Conservation (phyloP, 495 filamentous ascomycete species). For the Penicillium desertorum region DNA sequence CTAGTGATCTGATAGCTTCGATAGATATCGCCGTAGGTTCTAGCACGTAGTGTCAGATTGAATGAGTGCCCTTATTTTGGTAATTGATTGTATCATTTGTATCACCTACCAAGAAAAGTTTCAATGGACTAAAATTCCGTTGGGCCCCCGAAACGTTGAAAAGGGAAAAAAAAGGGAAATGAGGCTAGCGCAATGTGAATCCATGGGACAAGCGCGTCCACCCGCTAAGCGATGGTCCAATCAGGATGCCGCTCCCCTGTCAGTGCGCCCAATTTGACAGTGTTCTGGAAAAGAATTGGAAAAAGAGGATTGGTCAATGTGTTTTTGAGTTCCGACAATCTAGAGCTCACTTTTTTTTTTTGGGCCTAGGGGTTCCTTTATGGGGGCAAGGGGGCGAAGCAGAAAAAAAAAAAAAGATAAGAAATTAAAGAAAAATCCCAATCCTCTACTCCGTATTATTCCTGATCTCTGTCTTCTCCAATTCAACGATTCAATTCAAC, state of each 20-base stretch:
- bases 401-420: background rate
- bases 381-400: slow-evolving; percentile 5
- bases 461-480: background rate
- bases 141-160: slow-evolving; percentile 13
- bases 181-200: slow-evolving; percentile 7
- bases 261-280: slow-evolving; percentile 10
- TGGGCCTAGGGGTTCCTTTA: slow-evolving; percentile 6
- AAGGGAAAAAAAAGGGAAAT: background rate
- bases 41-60: background rate
- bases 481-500: background rate
- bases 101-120: background rate
- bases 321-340: background rate
- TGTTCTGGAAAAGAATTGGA: slow-evolving; percentile 12
- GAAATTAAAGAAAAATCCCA: background rate
- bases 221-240: background rate
- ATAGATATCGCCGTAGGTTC: background rate
- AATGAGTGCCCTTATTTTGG: background rate
- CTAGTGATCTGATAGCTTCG: background rate
- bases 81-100: background rate
- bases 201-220: slow-evolving; percentile 10
- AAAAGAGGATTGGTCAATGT: slow-evolving; percentile 6
- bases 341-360: slow-evolving; percentile 9
- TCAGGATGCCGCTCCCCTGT: background rate
- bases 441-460: background rate
- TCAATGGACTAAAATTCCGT: slow-evolving; percentile 1